phyloP scores from a whole-genome alignment of 495 filamentous ascomycete species.

The Aspergillus nidulans region DNA sequence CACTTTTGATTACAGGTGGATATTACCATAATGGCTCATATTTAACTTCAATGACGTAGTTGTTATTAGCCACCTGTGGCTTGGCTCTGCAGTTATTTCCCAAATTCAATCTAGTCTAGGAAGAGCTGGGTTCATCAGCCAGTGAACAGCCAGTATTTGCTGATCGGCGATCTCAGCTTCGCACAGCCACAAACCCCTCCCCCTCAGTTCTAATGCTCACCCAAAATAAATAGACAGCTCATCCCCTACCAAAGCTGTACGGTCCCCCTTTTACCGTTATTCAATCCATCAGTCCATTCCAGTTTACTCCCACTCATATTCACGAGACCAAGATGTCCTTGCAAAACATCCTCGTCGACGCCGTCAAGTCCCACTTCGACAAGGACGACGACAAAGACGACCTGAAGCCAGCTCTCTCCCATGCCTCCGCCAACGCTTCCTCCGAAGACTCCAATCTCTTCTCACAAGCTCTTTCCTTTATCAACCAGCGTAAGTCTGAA shows the following conservation, averaged over 20 bases:
- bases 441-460: slow-evolving; percentile 43
- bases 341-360: slow-evolving; percentile 10
- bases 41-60: background rate
- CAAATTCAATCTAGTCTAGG: background rate
- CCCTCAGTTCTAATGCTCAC: background rate
- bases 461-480: slow-evolving; percentile 42
- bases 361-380: slow-evolving; percentile 7
- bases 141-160: background rate
- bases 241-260: background rate
- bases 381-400: slow-evolving; percentile 29
- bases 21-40: background rate
- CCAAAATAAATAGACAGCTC: slow-evolving; percentile 8
- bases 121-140: background rate
- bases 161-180: slow-evolving; percentile 6
- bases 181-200: slow-evolving; percentile 6
- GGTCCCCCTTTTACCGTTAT: background rate
- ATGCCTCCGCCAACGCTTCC: slow-evolving; percentile 40
- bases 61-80: background rate
- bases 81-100: background rate
- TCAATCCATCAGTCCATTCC: background rate
- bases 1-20: background rate
- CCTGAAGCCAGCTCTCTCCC: slow-evolving; percentile 40
- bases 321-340: slow-evolving; percentile 3
- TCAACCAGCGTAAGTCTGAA: slow-evolving; percentile 38
- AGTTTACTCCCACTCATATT: background rate